Percentiles rank a stretch among this genome's conserved stretches.
Evolutionary conservation across 108 stramenopile genomes (phyloP).

Genomic region (Aureococcus anophagefferens): DNA sequence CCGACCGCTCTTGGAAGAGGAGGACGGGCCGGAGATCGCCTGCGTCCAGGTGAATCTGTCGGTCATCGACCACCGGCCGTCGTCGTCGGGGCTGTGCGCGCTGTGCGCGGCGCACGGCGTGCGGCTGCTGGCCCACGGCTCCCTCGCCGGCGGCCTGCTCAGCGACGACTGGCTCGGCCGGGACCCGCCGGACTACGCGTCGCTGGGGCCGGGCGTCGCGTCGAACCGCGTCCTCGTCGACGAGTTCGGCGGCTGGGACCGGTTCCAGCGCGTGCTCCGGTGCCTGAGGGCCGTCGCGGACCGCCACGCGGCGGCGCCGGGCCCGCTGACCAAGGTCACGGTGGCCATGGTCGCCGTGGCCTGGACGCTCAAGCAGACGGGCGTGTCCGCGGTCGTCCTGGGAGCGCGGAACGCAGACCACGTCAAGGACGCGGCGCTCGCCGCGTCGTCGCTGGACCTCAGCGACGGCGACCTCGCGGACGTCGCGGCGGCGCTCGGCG

Average conservation of each 20-base stretch:
- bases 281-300: not conserved
- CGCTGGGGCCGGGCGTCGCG: not conserved
- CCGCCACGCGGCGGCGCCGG: not conserved
- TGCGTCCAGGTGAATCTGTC: not conserved
- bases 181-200: not conserved
- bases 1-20: not conserved
- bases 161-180: not conserved
- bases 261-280: not conserved
- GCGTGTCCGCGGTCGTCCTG: not conserved
- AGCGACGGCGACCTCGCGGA: not conserved
- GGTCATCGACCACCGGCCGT: not conserved
- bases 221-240: not conserved
- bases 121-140: not conserved
- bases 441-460: not conserved
- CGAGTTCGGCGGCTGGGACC: not conserved
- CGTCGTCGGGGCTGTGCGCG: not conserved
- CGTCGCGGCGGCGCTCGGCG: not conserved
- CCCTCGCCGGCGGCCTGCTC: not conserved
- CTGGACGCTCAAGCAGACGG: not conserved
- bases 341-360: not conserved
- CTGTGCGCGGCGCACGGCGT: not conserved
- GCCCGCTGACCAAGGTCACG: no score
- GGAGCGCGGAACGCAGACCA: not conserved
- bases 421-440: not conserved
- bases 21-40: not conserved